phyloP scores from a whole-genome alignment of 164 flowering plant species.

The Chloranthus sessilifolius region DNA sequence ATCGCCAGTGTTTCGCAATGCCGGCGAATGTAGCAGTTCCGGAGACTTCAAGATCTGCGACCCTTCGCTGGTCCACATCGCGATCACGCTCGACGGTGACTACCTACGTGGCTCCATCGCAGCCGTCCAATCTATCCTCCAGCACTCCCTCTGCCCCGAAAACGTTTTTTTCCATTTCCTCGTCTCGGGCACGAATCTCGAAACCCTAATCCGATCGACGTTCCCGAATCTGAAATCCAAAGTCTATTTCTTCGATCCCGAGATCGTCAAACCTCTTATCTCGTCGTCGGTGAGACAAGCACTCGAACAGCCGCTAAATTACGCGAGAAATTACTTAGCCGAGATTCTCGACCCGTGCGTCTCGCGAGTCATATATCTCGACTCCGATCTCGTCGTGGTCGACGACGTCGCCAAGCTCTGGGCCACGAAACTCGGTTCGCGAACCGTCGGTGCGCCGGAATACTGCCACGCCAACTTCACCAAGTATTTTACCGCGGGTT shows the following conservation, averaged over 20 bases:
- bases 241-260: slow-evolving; percentile 29
- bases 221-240: slow-evolving; percentile 28
- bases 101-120: slow-evolving; percentile 29
- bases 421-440: slow-evolving; percentile 18
- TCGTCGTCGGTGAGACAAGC: slow-evolving; percentile 35
- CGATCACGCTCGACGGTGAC: slow-evolving; percentile 29
- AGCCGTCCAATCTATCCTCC: slow-evolving; percentile 25
- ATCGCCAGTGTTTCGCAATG: slow-evolving; percentile 23
- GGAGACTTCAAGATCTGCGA: slow-evolving; percentile 19
- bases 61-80: slow-evolving; percentile 27
- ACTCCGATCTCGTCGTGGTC: slow-evolving; percentile 35
- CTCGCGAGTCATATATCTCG: slow-evolving; percentile 31
- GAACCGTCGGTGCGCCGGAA: slow-evolving; percentile 33
- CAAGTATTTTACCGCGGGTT: slow-evolving; percentile 27
- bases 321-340: slow-evolving; percentile 31
- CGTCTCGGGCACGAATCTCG: slow-evolving; percentile 20
- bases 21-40: slow-evolving; percentile 18
- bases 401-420: slow-evolving; percentile 34
- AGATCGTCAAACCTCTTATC: slow-evolving; percentile 17
- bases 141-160: slow-evolving; percentile 25
- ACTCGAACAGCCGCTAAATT: slow-evolving; percentile 32
- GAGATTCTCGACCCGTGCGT: slow-evolving; percentile 31
- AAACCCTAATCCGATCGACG: slow-evolving; percentile 17
- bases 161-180: slow-evolving; percentile 26
- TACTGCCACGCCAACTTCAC: slow-evolving; percentile 38